These are phyloP conservation scores for Penicillium cataractarum DNA, from an alignment of 495 filamentous ascomycete species.

Conservation along the genomic window DNA sequence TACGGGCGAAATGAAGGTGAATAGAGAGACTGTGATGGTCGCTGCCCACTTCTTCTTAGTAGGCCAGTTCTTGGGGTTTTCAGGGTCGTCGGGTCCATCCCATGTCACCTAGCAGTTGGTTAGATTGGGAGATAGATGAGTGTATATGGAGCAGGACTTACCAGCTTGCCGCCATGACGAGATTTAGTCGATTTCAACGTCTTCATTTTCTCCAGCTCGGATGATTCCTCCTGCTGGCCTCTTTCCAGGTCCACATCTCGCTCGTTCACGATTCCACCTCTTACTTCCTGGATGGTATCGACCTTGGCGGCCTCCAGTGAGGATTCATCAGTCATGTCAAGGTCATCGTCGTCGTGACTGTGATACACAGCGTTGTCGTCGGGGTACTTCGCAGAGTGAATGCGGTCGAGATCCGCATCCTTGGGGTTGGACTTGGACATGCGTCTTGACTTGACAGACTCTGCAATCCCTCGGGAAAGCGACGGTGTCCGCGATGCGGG, in stretches of 20 bases:
- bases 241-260: constrained; percentile 37
- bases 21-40: constrained; percentile 58
- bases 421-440: constrained; percentile 18
- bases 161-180: constrained; percentile 32
- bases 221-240: constrained; percentile 9
- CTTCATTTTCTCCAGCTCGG: constrained; percentile 31
- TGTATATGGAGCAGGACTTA: constrained; percentile 11
- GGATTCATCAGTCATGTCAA: not conserved
- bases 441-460: constrained; percentile 21
- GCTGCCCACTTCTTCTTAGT: constrained; percentile 63
- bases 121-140: not conserved
- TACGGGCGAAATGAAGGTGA: constrained; percentile 75
- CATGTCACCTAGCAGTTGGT: constrained; percentile 47
- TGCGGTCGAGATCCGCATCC: constrained; percentile 20
- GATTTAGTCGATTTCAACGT: constrained; percentile 26
- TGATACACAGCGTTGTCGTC: constrained; percentile 46
- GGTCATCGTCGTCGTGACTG: constrained; percentile 25
- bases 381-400: constrained; percentile 39
- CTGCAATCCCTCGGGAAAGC: not conserved
- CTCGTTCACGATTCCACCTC: constrained; percentile 36
- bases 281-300: constrained; percentile 29
- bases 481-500: constrained; percentile 12
- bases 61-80: constrained; percentile 65
- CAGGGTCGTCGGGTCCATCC: constrained; percentile 58
- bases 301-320: constrained; percentile 7